phyloP scores from a whole-genome alignment of 2,329 filamentous ascomycete genomes.

The Claviceps citrina region DNA sequence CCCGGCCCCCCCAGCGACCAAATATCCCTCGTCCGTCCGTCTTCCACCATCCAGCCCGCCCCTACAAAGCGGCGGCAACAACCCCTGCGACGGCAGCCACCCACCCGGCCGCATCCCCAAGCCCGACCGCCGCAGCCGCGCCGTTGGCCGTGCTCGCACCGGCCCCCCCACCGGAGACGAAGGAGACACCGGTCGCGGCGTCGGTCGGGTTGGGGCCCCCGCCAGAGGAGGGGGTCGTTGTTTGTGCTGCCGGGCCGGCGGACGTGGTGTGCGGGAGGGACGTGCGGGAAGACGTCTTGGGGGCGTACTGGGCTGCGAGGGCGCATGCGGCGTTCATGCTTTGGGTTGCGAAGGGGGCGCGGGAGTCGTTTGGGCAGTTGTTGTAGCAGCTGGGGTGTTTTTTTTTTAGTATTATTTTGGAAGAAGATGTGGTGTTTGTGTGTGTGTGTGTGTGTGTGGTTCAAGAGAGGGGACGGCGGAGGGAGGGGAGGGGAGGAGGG shows the following conservation, averaged over 20 bases:
- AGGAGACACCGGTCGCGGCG: conserved; percentile 9
- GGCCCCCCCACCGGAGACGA: conserved; percentile 4
- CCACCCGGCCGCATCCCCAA: conserved; percentile 18
- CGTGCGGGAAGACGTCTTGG: conserved; percentile 15
- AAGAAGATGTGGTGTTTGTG: too few relatives aligned
- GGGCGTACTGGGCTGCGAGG: conserved; percentile 28
- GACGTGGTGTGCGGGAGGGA: conserved; percentile 7
- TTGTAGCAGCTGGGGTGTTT: conserved; percentile 32
- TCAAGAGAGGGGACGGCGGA: too few relatives aligned
- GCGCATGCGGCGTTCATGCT: conserved; percentile 30
- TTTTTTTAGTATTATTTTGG: neutral
- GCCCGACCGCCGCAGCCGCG: conserved; percentile 10
- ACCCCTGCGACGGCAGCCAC: conserved; percentile 23
- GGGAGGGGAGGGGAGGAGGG: too few relatives aligned
- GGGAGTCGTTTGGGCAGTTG: conserved; percentile 38
- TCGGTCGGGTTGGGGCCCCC: conserved; percentile 8
- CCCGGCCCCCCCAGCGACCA: too few relatives aligned
- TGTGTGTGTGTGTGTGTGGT: too few relatives aligned
- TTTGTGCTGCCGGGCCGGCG: conserved; percentile 4
- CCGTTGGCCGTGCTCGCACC: conserved; percentile 13
- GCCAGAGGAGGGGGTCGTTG: conserved; percentile 9
- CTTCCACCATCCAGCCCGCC: too few relatives aligned
- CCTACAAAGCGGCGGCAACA: conserved; percentile 22
- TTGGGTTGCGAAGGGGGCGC: conserved; percentile 18
- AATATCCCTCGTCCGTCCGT: too few relatives aligned